phyloP scores from a whole-genome alignment of 768 basidiomycete species.

The Phaffia tasmanica region DNA sequence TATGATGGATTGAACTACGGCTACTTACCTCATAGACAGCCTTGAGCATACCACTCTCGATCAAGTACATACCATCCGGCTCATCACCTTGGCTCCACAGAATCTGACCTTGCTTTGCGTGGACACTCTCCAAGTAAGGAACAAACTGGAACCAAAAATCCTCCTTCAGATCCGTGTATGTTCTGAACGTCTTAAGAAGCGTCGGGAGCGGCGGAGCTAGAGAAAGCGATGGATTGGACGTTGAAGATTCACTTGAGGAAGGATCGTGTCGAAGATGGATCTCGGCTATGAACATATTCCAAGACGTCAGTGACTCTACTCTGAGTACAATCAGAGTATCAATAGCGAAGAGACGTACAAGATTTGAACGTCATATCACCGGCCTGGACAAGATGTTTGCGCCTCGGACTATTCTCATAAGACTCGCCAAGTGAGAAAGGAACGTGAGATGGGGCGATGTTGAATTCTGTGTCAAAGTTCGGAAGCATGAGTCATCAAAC shows the following conservation, averaged over 20 bases:
- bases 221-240: not conserved
- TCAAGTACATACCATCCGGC: slow-evolving; percentile 75
- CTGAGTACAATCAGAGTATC: not conserved
- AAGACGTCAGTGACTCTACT: not conserved
- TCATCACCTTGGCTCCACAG: slow-evolving; percentile 69
- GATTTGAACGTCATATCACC: slow-evolving; percentile 54
- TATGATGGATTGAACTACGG: no score
- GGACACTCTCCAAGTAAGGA: slow-evolving; percentile 58
- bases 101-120: slow-evolving; percentile 49
- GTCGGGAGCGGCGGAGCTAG: slow-evolving; percentile 44
- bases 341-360: not conserved
- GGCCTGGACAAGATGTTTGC: slow-evolving; percentile 56
- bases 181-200: slow-evolving; percentile 65
- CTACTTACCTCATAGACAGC: slow-evolving; percentile 51
- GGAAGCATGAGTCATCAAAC: not conserved
- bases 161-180: slow-evolving; percentile 48
- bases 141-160: slow-evolving; percentile 53
- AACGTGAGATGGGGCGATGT: slow-evolving; percentile 29
- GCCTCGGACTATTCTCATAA: slow-evolving; percentile 53
- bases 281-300: not conserved
- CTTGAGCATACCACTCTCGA: slow-evolving; percentile 73
- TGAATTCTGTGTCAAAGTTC: slow-evolving; percentile 2
- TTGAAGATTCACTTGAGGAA: not conserved
- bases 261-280: not conserved
- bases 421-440: slow-evolving; percentile 45